Evolutionary conservation across 2,329 filamentous ascomycete genomes (phyloP).

Genomic region (Calonectria honghensis): DNA sequence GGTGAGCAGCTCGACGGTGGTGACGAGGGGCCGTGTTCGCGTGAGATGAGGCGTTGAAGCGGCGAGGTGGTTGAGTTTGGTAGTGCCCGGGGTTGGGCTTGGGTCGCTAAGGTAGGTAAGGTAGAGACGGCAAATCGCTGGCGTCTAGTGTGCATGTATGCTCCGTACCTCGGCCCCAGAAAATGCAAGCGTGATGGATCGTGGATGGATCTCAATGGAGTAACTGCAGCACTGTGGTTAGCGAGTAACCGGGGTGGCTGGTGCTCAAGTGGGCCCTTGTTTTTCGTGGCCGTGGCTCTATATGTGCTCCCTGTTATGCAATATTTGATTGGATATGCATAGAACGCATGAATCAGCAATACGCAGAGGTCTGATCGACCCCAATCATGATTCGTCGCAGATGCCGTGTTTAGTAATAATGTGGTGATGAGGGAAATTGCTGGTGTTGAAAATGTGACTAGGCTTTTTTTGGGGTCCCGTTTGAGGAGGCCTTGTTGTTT

Average conservation of each 20-base stretch:
- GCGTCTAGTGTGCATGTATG: slow-evolving; percentile 27
- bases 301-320: slow-evolving; percentile 11
- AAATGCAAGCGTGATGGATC: slow-evolving; percentile 41
- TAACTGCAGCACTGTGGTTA: slow-evolving; percentile 21
- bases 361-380: not conserved
- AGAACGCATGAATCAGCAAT: slow-evolving; percentile 8
- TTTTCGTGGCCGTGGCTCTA: not conserved
- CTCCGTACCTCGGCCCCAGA: slow-evolving; percentile 40
- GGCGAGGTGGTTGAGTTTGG: slow-evolving; percentile 27
- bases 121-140: slow-evolving; percentile 28
- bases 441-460: not conserved
- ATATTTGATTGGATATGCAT: not conserved
- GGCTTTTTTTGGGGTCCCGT: not conserved
- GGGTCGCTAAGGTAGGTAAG: slow-evolving; percentile 28
- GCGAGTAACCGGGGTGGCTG: slow-evolving; percentile 19
- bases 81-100: slow-evolving; percentile 19
- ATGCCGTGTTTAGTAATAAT: not conserved
- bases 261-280: slow-evolving; percentile 6
- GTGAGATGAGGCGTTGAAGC: slow-evolving; percentile 19
- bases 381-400: not conserved
- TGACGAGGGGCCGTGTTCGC: slow-evolving; percentile 10
- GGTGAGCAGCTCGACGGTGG: slow-evolving; percentile 9
- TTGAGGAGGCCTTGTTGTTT: not conserved
- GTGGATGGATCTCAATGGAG: slow-evolving; percentile 39
- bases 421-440: not conserved